A percentile compares a stretch with the other conserved stretches of the same genome.
phyloP scores from a whole-genome alignment of 805 yeast species.

The Candida montana region DNA sequence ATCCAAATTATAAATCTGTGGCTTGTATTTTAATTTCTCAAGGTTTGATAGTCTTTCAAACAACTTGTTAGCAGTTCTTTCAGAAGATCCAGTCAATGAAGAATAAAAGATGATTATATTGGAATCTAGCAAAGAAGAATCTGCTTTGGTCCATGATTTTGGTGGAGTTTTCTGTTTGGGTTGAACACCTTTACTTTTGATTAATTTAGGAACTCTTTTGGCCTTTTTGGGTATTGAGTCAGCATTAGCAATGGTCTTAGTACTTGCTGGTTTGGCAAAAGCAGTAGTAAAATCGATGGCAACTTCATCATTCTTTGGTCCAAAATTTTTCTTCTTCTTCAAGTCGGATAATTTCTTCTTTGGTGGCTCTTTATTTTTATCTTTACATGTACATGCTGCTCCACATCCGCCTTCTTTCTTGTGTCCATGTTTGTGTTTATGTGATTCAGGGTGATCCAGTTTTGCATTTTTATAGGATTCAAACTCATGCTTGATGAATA shows the following conservation, averaged over 20 bases:
- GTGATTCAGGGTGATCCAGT: not conserved
- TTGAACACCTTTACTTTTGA: conserved; percentile 33
- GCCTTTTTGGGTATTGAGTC: conserved; percentile 14
- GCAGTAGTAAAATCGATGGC: conserved; percentile 37
- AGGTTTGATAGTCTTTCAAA: conserved; percentile 30
- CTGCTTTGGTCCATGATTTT: conserved; percentile 35
- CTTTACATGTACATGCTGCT: conserved; percentile 27
- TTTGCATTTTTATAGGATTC: conserved; percentile 5
- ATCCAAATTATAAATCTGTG: conserved; percentile 64
- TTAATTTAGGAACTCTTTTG: conserved; percentile 36
- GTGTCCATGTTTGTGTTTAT: conserved; percentile 14
- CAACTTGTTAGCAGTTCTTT: conserved; percentile 57
- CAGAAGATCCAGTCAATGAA: conserved; percentile 79
- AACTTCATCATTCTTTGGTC: conserved; percentile 15
- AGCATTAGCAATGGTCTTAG: conserved; percentile 3
- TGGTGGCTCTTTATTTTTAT: conserved; percentile 17
- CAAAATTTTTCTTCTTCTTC: conserved; percentile 19
- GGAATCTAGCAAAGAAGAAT: conserved; percentile 41
- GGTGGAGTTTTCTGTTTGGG: conserved; percentile 22
- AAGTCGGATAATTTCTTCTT: conserved; percentile 23
- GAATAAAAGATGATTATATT: conserved; percentile 72
- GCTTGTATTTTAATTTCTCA: conserved; percentile 31
- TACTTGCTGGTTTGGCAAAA: conserved; percentile 22
- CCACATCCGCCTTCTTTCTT: conserved; percentile 32
- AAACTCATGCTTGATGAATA: conserved; percentile 16